A percentile compares a stretch with the other conserved stretches of the same genome.
Evolutionary conservation across 1,284 basidiomycete species (phyloP).

Genomic region (Microbotryum silenes-acaulis): DNA sequence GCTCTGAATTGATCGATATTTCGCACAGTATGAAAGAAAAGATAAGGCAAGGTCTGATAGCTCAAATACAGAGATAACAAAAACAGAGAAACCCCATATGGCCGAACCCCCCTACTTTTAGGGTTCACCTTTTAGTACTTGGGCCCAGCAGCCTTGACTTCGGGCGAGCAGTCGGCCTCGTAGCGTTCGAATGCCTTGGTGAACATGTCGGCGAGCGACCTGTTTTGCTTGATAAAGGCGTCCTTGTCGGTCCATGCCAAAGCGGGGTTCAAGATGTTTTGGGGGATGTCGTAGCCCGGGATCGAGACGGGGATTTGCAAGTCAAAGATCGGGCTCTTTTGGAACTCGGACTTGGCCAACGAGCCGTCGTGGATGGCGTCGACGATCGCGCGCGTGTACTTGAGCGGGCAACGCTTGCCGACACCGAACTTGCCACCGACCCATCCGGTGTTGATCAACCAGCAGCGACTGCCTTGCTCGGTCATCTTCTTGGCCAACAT

Average conservation of each 20-base stretch:
- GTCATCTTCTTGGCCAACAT: constrained; percentile 97
- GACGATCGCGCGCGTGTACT: constrained; percentile 87
- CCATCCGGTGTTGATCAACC: constrained; percentile 99
- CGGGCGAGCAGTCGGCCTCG: constrained; percentile 53
- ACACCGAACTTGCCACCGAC: constrained; percentile 86
- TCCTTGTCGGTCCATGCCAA: constrained; percentile 78
- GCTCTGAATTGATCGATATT: too few relatives aligned
- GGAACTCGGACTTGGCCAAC: constrained; percentile 75
- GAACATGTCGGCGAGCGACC: constrained; percentile 75
- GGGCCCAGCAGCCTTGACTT: constrained; percentile 28
- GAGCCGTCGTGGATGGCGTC: constrained; percentile 93
- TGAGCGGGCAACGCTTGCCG: constrained; percentile 81
- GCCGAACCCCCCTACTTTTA: too few relatives aligned
- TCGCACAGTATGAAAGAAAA: too few relatives aligned
- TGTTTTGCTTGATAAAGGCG: constrained; percentile 76
- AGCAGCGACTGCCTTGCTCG: constrained; percentile 81
- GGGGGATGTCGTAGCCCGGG: constrained; percentile 77
- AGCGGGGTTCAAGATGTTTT: constrained; percentile 76
- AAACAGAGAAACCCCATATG: too few relatives aligned
- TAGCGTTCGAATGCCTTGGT: constrained; percentile 82
- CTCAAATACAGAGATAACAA: too few relatives aligned
- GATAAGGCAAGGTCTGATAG: too few relatives aligned
- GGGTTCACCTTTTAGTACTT: constrained; percentile 2
- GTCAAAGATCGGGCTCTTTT: constrained; percentile 55
- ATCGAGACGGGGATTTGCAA: constrained; percentile 56